Evolutionary conservation across 495 filamentous ascomycete species (phyloP), one percentile per base, ranked within the genome.

Genomic region (Lichenothelia convexa): DNA sequence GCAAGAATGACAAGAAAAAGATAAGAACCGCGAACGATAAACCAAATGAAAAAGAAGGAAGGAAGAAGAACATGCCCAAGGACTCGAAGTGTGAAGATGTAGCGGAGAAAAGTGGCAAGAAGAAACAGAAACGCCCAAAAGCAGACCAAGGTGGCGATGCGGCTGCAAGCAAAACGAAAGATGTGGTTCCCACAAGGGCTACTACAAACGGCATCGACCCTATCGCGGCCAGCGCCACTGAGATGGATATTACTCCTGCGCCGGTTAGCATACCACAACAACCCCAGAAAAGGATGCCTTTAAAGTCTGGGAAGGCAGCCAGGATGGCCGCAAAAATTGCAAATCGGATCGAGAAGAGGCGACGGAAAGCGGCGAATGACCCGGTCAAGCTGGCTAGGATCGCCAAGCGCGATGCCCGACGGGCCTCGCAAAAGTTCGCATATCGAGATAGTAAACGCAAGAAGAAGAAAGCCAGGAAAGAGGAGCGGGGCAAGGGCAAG

Each of bases 11-110:
- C 18, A 46, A 42, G 27, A n/a, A 36, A 19, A 38, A 16, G 5
- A 33, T 30, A 18, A 41, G 32, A 32, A 35, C 26, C 6, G 32
- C 20, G 40, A 40, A 34, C 39, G 43, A 18, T 35, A 40, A 16
- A 26, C 38, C 32, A 39, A 42, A 19, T 32, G 35, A 8, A 38
- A 34, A 18, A 34, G 35, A 17, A 45, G 43, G 26, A 29, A 22
- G 18, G 9, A 23, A 18, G 17, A 32, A 32, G 23, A 27, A 11
- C 16, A 21, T 34, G 33, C 34, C 22, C 12, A 29, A 35, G 31
- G 31, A 9, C 9, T 8, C 21, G 24, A 29, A 29, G 15, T 6
- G 26, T 8, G 31, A 41, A n/a, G n/a, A n/a, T n/a, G n/a, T n/a
- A n/a, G n/a, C n/a, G n/a, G 17, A 5, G 33, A 21, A 16, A 36